Base-by-base conservation (phyloP, 305 asterid species). In the Solanum hybrid region DNA sequence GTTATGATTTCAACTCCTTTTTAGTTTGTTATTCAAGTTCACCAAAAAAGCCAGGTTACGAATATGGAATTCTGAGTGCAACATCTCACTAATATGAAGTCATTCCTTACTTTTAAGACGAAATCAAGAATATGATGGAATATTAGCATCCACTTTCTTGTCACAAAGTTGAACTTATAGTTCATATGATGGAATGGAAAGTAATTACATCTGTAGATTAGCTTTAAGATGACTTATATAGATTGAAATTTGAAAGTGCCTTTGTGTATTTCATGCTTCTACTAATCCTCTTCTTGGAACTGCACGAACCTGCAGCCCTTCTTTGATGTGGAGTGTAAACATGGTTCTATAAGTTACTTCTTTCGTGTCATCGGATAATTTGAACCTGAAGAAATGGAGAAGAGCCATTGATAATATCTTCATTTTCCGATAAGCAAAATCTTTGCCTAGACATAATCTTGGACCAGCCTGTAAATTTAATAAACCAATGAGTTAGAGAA, bases 391-490 rank as follows among this genome's bases (percentile, higher is more conserved):
- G 94, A 92, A 95, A 61, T 91, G 92, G 8, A 94, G 86, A 20
- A 96, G 94, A 33, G 93, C 92, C 12, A 94, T 93, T 15, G 98
- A 76, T 22, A 93, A 87, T 36, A 95, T 94, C 94, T 95, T 96
- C 96, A 96, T 96, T 89, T 96, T 96, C 9, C 95, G 92, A 89
- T 96, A 95, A 15, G 96, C 98, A 82, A 96, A 94, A 79, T 95
- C 95, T 86, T 91, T 95, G 6, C 98, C 98, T 88, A 96, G 87
- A 88, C 98, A 95, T n/a, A 87, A 93, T 87, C 97, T 87, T 10
- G 98, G 98, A 32, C 98, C 98, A 1, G 95, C 98, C 98, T 94
- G 94, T 11, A 29, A 31, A 41, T 77, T 26, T 38, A 27, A 77
- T 32, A 13, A 31, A 41, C 15, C 84, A 75, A 12, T 15, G 14